Conservation (phyloP, 768 basidiomycete species). For the Phallus indusiatus region DNA sequence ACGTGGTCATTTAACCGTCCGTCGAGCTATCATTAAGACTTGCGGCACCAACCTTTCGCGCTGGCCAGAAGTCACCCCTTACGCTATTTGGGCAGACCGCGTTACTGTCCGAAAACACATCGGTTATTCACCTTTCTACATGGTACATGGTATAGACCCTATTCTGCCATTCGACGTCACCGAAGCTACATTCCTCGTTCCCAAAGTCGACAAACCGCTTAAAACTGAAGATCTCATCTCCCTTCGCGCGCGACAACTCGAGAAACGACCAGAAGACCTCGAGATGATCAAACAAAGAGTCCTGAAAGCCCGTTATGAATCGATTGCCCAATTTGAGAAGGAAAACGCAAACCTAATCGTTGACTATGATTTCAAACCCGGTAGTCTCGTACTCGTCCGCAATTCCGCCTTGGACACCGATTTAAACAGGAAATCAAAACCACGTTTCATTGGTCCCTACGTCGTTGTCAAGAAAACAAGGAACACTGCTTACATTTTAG, state of each 20-base stretch:
- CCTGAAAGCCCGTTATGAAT: background rate
- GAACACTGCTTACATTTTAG: slow-evolving; percentile 10
- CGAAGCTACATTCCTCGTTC: slow-evolving; percentile 24
- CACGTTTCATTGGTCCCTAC: slow-evolving; percentile 2
- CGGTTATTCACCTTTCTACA: slow-evolving; percentile 13
- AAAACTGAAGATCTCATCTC: slow-evolving; percentile 14
- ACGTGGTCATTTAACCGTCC: slow-evolving; percentile 20
- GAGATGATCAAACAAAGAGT: background rate
- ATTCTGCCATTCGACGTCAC: slow-evolving; percentile 23
- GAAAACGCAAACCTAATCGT: slow-evolving; percentile 4
- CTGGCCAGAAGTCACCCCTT: slow-evolving; percentile 22
- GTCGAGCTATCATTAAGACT: slow-evolving; percentile 27
- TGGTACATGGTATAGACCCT: slow-evolving; percentile 21
- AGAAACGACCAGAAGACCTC: slow-evolving; percentile 12
- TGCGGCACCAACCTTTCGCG: slow-evolving; percentile 20
- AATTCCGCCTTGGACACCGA: slow-evolving; percentile 7
- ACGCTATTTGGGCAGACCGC: slow-evolving; percentile 14
- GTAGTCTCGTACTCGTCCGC: slow-evolving; percentile 3
- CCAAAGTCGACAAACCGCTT: background rate
- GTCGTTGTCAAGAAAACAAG: slow-evolving; percentile 1
- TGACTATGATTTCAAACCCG: slow-evolving; percentile 1
- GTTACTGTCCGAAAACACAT: slow-evolving; percentile 10
- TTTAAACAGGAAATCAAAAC: slow-evolving; percentile 8
- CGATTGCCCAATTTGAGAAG: slow-evolving; percentile 13
- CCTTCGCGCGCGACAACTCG: slow-evolving; percentile 5